A percentile compares a stretch with the other conserved stretches of the same genome.
These are phyloP conservation scores for Pyrus betulifolia DNA, from an alignment of 306 rosid genomes.

Conservation along the genomic window DNA sequence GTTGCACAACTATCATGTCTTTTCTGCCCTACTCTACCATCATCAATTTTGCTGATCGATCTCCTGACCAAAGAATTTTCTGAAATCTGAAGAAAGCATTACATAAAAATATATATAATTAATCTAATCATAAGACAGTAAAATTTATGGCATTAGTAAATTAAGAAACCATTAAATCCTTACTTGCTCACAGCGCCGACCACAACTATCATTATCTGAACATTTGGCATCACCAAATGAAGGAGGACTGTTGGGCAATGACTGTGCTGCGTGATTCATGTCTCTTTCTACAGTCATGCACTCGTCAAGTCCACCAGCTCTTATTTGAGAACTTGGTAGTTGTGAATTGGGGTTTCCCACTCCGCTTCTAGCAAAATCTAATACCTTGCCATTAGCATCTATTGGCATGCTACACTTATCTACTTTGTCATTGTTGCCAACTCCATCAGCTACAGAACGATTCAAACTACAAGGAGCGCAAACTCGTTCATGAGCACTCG, in stretches of 20 bases:
- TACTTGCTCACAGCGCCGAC: conserved; percentile 44
- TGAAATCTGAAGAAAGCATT: conserved; percentile 24
- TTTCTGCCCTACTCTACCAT: conserved; percentile 14
- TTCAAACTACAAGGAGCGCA: conserved; percentile 7
- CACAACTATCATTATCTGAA: conserved; percentile 58
- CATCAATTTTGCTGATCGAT: conserved; percentile 23
- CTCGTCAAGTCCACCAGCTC: conserved; percentile 17
- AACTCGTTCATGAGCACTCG: background rate
- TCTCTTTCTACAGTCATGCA: conserved; percentile 32
- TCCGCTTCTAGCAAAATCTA: conserved; percentile 10
- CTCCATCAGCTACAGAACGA: conserved; percentile 19
- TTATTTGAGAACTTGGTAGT: conserved; percentile 11
- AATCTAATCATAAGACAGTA: background rate
- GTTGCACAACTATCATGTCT: conserved; percentile 3
- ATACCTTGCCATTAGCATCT: conserved; percentile 19
- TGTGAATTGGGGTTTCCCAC: conserved; percentile 8
- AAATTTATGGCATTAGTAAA: background rate
- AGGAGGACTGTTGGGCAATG: conserved; percentile 54
- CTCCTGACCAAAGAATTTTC: conserved; percentile 38
- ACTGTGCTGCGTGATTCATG: conserved; percentile 35
- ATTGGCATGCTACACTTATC: background rate
- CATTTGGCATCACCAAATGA: conserved; percentile 57
- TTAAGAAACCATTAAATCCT: conserved; percentile 2
- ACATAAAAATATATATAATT: background rate
- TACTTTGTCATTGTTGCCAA: conserved; percentile 32